Evolutionary conservation across 495 filamentous ascomycete species (phyloP).

Genomic region (Penicillium malachiteum): DNA sequence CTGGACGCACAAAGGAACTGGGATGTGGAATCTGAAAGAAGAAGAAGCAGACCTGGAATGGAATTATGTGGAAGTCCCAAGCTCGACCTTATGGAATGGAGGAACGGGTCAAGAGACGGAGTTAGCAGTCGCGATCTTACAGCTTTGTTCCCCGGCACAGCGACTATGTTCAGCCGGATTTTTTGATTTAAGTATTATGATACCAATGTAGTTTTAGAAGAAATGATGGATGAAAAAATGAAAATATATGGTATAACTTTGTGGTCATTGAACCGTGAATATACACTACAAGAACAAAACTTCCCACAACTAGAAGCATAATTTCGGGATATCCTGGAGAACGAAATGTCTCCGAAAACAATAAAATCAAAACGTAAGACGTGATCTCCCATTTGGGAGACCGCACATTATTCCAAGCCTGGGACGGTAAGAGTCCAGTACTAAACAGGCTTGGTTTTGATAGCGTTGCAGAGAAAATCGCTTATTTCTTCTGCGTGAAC

Average conservation of each 20-base stretch:
- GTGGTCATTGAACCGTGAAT: slow-evolving; percentile 1
- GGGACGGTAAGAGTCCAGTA: background rate
- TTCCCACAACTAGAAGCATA: slow-evolving; percentile 10
- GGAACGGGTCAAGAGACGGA: background rate
- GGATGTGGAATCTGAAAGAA: background rate
- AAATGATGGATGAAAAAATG: background rate
- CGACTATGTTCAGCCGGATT: background rate
- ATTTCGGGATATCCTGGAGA: slow-evolving; percentile 22
- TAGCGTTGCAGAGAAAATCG: background rate
- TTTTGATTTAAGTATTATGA: slow-evolving; percentile 4
- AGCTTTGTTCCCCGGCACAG: background rate
- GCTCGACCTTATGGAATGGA: background rate
- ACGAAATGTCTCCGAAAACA: slow-evolving; percentile 9
- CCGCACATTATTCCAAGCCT: slow-evolving; percentile 9
- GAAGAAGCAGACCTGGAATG: background rate
- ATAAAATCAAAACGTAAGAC: slow-evolving; percentile 17
- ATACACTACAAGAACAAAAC: slow-evolving; percentile 14
- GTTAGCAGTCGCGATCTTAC: background rate
- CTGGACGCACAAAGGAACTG: background rate
- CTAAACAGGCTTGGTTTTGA: slow-evolving; percentile 1
- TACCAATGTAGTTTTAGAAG: background rate
- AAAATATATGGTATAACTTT: background rate
- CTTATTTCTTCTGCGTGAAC: slow-evolving; percentile 18
- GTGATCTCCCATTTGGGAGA: slow-evolving; percentile 6
- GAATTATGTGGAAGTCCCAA: background rate